These are phyloP conservation scores for Capsicum rhomboideum DNA, from an alignment of 257 asterid species.

Conservation along the genomic window DNA sequence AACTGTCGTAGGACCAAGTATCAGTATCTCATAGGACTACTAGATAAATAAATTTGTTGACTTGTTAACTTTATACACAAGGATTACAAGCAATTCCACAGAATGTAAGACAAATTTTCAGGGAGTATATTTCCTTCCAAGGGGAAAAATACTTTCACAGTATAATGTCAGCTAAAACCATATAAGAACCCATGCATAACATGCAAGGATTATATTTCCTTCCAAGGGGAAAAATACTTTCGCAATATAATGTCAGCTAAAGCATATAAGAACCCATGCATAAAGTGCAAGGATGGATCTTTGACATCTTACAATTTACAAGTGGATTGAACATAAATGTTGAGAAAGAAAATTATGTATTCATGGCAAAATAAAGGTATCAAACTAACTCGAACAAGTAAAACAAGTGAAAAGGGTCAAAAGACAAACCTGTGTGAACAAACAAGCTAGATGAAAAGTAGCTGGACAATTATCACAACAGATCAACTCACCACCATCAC, in stretches of 20 bases:
- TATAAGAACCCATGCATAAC: not conserved
- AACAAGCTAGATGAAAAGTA: conserved; percentile 93
- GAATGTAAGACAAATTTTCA: not conserved
- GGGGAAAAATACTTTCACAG: not conserved
- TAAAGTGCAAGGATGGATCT: not conserved
- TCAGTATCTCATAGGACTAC: not conserved
- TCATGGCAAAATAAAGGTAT: not conserved
- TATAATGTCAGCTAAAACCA: not conserved
- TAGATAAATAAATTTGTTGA: not conserved
- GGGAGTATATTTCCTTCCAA: not conserved
- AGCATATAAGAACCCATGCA: not conserved
- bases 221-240: not conserved
- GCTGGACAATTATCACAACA: conserved; percentile 99
- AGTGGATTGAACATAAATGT: not conserved
- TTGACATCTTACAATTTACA: not conserved
- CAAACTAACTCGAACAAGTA: not conserved
- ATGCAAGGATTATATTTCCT: not conserved
- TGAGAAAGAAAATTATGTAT: not conserved
- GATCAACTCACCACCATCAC: conserved; percentile 88
- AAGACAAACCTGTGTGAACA: conserved; percentile 67
- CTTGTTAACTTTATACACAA: not conserved
- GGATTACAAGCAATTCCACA: not conserved
- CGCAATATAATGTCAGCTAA: not conserved
- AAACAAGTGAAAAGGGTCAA: conserved; percentile 2
- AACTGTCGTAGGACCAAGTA: not conserved